Evolutionary conservation across 2,329 filamentous ascomycete genomes (phyloP), one percentile per base, ranked within the genome.

Genomic region (Nectriaceae sp.): DNA sequence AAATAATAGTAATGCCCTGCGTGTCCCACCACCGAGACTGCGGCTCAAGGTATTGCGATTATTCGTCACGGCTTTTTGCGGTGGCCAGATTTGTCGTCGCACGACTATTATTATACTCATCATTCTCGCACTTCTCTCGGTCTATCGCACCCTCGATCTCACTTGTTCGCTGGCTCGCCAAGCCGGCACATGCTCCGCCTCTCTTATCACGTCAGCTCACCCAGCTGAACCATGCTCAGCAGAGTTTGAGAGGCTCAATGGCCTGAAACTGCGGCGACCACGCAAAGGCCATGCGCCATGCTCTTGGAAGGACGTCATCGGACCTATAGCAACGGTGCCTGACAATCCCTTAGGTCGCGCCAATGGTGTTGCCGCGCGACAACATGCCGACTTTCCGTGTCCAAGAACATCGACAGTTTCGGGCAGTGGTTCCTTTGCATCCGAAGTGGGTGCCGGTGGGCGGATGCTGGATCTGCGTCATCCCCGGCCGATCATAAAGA

Each of bases 1-100:
- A n/a, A n/a, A n/a, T n/a, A n/a, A n/a, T n/a, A n/a, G 63, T 63
- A 62, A 62, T 60, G 60, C 50, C 48, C 55, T 59, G 53, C 42
- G 61, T 51, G 60, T 57, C 49, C 24, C 44, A 42, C 31, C 37
- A 31, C 20, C 24, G 24, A 29, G n/a, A 29, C 24, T 29, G 24
- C 24, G 24, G 24, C 24, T 29, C 24, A 29, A 29, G 13, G 13
- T 13, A 6, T 29, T 13, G 13, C 24, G 24, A 29, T 6, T 29
- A 6, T 29, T 29, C 24, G 13, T 29, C n/a, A 29, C 24, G 13
- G 24, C 24, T 13, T 13, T 29, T n/a, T n/a, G n/a, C n/a, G n/a
- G 24, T 29, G 24, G 24, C 24, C 6, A 29, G 13, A 13, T 6
- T 13, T 6, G 13, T 6, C 24, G 24, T 13, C 13, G 13, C 6